Conservation (phyloP, 192 early-diverging fungal genomes). For the Entomortierella parvispora region DNA sequence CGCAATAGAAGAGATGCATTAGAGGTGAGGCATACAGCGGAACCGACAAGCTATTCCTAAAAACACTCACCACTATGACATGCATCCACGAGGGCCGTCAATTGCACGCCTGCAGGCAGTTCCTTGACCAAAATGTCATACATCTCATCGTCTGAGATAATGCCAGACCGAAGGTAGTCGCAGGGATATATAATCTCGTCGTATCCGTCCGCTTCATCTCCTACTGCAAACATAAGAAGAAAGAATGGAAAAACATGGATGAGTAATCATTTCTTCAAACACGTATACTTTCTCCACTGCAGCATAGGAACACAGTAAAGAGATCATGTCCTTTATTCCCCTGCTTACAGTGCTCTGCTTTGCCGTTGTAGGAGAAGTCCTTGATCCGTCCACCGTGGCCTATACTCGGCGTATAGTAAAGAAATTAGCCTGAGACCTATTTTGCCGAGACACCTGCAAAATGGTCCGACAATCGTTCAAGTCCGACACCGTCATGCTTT, state of each 20-base stretch:
- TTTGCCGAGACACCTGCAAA: no score
- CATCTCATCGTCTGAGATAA: constrained; percentile 76
- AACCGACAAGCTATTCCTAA: no score
- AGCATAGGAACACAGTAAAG: not conserved
- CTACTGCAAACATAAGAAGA: constrained; percentile 20
- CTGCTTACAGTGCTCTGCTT: constrained; percentile 46
- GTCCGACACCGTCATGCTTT: no score
- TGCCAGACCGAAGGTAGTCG: constrained; percentile 76
- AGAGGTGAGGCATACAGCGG: no score
- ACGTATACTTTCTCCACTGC: not conserved
- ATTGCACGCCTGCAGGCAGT: constrained; percentile 73
- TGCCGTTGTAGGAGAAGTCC: constrained; percentile 52
- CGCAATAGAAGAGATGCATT: not conserved
- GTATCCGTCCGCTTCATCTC: constrained; percentile 63
- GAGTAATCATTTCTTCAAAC: not conserved
- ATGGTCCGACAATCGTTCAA: no score
- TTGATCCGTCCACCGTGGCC: constrained; percentile 55
- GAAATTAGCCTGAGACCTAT: not conserved
- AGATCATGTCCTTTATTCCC: not conserved
- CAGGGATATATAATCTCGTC: constrained; percentile 79
- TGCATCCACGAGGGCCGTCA: constrained; percentile 81
- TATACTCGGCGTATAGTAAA: constrained; percentile 7
- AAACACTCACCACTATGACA: constrained; percentile 63
- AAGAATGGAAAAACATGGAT: not conserved
- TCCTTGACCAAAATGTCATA: constrained; percentile 67